Evolutionary conservation across 2,329 filamentous ascomycete genomes (phyloP).

Genomic region (Aureobasidium sp.): DNA sequence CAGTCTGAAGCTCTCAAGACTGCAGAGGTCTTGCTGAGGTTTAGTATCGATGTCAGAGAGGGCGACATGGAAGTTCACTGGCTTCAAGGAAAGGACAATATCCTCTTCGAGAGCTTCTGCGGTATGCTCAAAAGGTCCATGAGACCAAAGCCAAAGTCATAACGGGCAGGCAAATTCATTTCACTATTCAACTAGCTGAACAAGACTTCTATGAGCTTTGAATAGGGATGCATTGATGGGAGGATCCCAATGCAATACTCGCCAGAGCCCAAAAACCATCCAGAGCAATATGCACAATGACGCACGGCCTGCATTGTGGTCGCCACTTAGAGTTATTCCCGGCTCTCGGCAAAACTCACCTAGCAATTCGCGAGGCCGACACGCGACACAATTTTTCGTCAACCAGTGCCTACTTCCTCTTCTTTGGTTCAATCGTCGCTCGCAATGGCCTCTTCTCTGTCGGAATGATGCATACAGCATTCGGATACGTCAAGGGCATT

Average conservation of each 20-base stretch:
- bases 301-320: background rate
- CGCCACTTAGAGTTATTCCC: background rate
- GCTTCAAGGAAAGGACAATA: slow-evolving; percentile 64
- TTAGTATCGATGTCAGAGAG: slow-evolving; percentile 30
- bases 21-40: slow-evolving; percentile 25
- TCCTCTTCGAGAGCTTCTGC: slow-evolving; percentile 79
- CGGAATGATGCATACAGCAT: slow-evolving; percentile 5
- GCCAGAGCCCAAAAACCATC: background rate
- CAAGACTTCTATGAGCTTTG: background rate
- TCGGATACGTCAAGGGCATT: slow-evolving; percentile 4
- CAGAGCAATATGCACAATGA: background rate
- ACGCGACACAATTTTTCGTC: slow-evolving; percentile 11
- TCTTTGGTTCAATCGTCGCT: background rate
- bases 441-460: background rate
- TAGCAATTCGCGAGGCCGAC: background rate
- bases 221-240: background rate
- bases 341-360: slow-evolving; percentile 5
- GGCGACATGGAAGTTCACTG: slow-evolving; percentile 49
- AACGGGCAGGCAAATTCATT: background rate
- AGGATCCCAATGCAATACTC: background rate
- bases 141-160: slow-evolving; percentile 1
- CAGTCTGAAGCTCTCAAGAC: background rate
- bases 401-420: background rate
- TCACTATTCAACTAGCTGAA: background rate
- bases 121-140: slow-evolving; percentile 58